A percentile compares a stretch with the other conserved stretches of the same genome.
These are phyloP conservation scores for Paramarasmius palmivorus DNA, from an alignment of 1,284 basidiomycete species.

Conservation along the genomic window DNA sequence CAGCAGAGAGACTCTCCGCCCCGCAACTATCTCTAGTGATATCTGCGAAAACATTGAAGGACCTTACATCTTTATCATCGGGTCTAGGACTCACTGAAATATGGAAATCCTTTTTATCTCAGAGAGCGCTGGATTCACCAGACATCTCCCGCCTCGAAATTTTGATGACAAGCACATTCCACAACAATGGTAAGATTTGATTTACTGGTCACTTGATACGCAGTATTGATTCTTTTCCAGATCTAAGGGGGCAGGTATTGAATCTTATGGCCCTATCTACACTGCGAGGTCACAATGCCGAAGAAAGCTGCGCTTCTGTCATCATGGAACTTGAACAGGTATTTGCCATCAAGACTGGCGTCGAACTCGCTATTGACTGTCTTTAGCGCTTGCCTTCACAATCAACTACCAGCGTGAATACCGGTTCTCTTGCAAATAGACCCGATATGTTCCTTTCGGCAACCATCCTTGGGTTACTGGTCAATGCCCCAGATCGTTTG, in stretches of 20 bases:
- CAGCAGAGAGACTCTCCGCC: conserved; percentile 33
- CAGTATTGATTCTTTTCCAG: too few relatives aligned
- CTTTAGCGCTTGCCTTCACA: too few relatives aligned
- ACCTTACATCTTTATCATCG: conserved; percentile 46
- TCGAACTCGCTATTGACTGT: too few relatives aligned
- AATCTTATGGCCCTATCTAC: neutral
- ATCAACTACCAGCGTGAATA: too few relatives aligned
- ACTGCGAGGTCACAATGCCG: too few relatives aligned
- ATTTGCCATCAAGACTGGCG: too few relatives aligned
- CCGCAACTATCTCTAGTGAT: conserved; percentile 31
- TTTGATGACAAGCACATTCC: neutral
- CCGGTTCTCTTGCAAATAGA: too few relatives aligned
- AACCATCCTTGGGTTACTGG: neutral
- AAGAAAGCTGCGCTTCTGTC: too few relatives aligned
- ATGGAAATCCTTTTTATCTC: conserved; percentile 47
- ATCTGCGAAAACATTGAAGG: conserved; percentile 34
- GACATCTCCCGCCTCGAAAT: conserved; percentile 11
- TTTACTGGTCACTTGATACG: neutral
- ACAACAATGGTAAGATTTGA: neutral
- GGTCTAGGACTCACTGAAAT: conserved; percentile 59
- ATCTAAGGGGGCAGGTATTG: neutral
- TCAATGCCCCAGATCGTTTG: neutral
- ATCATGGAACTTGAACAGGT: too few relatives aligned
- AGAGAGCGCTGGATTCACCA: conserved; percentile 15
- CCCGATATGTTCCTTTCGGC: neutral